Conservation (phyloP, 2,329 filamentous ascomycete genomes). For the Arthrobotrys megalospora region DNA sequence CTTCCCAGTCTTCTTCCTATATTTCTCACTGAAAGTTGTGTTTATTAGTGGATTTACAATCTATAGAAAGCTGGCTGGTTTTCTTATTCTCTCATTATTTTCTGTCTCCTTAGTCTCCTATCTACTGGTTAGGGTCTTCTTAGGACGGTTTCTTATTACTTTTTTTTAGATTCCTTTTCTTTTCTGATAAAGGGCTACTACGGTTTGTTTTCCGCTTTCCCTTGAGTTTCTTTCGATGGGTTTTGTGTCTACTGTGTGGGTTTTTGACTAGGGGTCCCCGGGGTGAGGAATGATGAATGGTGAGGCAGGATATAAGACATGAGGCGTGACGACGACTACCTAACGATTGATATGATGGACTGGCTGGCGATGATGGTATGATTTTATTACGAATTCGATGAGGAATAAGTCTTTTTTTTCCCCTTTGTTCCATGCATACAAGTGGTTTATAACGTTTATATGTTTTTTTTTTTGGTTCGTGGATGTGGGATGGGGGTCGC, state of each 20-base stretch:
- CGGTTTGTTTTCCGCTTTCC: too few species aligned
- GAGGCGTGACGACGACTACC: not conserved
- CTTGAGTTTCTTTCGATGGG: too few species aligned
- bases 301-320: slow-evolving; percentile 15
- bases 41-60: slow-evolving; percentile 56
- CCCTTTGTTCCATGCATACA: too few species aligned
- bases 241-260: too few species aligned
- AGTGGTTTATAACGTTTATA: not conserved
- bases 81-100: slow-evolving; percentile 35
- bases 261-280: not conserved
- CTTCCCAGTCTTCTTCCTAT: not conserved
- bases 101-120: not conserved
- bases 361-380: not conserved
- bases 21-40: slow-evolving; percentile 42
- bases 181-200: too few species aligned
- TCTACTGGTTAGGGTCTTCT: not conserved
- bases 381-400: not conserved
- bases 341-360: not conserved
- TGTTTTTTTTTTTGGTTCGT: not conserved
- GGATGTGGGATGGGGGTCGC: not conserved
- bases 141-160: too few species aligned
- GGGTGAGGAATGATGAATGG: not conserved
- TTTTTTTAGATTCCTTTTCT: too few species aligned
- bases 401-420: not conserved
- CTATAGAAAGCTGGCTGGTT: slow-evolving; percentile 47